A percentile compares a stretch with the other conserved stretches of the same genome.
phyloP scores from a whole-genome alignment of 78 protist genomes.

The Cavenderia fasciculata region DNA sequence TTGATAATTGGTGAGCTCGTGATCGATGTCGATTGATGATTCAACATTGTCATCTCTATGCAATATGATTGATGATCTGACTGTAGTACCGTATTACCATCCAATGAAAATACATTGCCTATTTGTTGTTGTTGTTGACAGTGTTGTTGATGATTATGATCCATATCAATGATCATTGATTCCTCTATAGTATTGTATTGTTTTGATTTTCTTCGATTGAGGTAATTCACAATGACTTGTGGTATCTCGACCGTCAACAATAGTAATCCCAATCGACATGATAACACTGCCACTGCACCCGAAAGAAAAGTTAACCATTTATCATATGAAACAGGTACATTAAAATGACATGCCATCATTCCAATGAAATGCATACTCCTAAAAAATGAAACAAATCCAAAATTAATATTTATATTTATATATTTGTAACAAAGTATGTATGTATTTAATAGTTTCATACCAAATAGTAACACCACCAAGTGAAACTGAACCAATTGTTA shows the following conservation, averaged over 20 bases:
- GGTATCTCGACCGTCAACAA: background rate
- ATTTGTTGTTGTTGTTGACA: no score
- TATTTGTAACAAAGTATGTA: no score
- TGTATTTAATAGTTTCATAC: background rate
- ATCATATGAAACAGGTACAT: background rate
- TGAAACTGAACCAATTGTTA: background rate
- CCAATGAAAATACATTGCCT: no score
- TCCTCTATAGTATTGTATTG: background rate
- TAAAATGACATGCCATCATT: slow-evolving; percentile 16
- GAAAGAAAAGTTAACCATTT: background rate
- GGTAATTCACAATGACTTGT: background rate
- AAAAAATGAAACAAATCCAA: background rate
- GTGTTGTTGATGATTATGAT: no score
- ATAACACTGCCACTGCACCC: background rate
- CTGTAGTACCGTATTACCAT: no score
- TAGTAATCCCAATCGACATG: background rate
- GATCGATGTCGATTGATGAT: no score
- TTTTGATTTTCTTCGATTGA: background rate
- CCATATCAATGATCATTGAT: no score
- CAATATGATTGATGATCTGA: no score
- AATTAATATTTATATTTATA: background rate
- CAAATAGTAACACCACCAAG: slow-evolving; percentile 19
- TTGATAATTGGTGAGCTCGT: no score
- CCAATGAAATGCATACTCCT: slow-evolving; percentile 42
- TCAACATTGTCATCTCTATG: no score